A percentile compares a stretch with the other conserved stretches of the same genome.
These are phyloP conservation scores for Blastobotrys parvus DNA, from an alignment of 805 yeast genomes.

Conservation along the genomic window DNA sequence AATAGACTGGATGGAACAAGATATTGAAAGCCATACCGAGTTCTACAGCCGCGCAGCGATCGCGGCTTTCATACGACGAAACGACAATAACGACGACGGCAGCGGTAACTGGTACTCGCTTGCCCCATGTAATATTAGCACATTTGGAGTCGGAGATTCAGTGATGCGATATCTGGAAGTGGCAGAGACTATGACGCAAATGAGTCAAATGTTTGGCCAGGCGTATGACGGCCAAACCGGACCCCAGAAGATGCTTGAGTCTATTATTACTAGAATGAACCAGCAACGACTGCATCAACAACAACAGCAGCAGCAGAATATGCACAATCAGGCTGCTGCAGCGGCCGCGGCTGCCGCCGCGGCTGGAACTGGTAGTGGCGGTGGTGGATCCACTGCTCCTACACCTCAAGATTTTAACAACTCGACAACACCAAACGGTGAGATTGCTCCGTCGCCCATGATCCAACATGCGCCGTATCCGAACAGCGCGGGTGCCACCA, in stretches of 20 bases:
- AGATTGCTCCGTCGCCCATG: background rate
- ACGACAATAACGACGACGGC: conserved; percentile 4
- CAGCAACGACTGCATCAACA: conserved; percentile 14
- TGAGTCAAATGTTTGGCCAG: conserved; percentile 55
- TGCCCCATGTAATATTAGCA: conserved; percentile 30
- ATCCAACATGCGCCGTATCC: background rate
- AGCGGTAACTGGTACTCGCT: conserved; percentile 4
- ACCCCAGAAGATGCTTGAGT: conserved; percentile 21
- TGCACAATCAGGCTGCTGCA: conserved; percentile 11
- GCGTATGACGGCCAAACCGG: conserved; percentile 30
- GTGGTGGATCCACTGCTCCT: background rate
- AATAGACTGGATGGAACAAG: conserved; percentile 67
- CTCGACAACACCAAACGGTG: conserved; percentile 1
- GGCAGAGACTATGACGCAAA: conserved; percentile 67
- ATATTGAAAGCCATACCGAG: conserved; percentile 39
- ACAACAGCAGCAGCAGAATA: conserved; percentile 13
- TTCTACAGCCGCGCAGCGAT: conserved; percentile 11
- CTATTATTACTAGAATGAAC: background rate
- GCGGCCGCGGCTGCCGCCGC: conserved; percentile 10
- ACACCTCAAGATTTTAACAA: background rate
- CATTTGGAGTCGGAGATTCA: conserved; percentile 55
- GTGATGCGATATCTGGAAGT: conserved; percentile 67
- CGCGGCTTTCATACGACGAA: conserved; percentile 1
- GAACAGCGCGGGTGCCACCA: background rate
- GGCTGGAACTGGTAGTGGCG: no score